A percentile compares a stretch with the other conserved stretches of the same genome.
Conservation (phyloP, 441 rosid species). For the Raphanus hybrid region DNA sequence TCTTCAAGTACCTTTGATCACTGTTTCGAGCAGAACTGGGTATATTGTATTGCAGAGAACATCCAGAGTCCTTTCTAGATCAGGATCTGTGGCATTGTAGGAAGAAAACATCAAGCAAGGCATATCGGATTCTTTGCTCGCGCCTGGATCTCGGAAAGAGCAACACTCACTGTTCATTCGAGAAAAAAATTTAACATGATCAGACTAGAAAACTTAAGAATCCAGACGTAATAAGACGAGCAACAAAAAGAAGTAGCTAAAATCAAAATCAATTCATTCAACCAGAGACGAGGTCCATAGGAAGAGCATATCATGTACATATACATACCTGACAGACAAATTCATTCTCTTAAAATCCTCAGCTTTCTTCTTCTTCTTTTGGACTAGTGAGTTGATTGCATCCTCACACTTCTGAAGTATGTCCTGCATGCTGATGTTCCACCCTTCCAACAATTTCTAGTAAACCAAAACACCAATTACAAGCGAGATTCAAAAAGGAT, state of each 20-base stretch:
- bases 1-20: slow-evolving; percentile 75
- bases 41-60: slow-evolving; percentile 65
- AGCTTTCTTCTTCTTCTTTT: slow-evolving; percentile 71
- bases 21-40: slow-evolving; percentile 78
- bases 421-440: slow-evolving; percentile 62
- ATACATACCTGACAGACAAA: slow-evolving; percentile 72
- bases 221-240: slow-evolving; percentile 11
- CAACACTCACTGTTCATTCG: slow-evolving; percentile 69
- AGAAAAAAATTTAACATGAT: slow-evolving; percentile 13
- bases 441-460: slow-evolving; percentile 67
- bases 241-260: not conserved
- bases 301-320: no score
- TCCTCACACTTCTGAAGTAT: slow-evolving; percentile 77
- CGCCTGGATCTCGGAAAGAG: slow-evolving; percentile 55
- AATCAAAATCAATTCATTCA: no score
- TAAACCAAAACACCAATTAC: slow-evolving; percentile 37
- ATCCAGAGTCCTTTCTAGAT: slow-evolving; percentile 55
- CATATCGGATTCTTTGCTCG: slow-evolving; percentile 46
- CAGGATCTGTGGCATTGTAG: slow-evolving; percentile 49
- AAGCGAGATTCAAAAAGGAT: slow-evolving; percentile 33
- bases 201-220: slow-evolving; percentile 9
- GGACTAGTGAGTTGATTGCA: slow-evolving; percentile 47
- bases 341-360: slow-evolving; percentile 51
- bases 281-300: no score
- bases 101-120: slow-evolving; percentile 80